Conservation (phyloP, 345 rosid genomes). For the Melaleuca alternifolia region DNA sequence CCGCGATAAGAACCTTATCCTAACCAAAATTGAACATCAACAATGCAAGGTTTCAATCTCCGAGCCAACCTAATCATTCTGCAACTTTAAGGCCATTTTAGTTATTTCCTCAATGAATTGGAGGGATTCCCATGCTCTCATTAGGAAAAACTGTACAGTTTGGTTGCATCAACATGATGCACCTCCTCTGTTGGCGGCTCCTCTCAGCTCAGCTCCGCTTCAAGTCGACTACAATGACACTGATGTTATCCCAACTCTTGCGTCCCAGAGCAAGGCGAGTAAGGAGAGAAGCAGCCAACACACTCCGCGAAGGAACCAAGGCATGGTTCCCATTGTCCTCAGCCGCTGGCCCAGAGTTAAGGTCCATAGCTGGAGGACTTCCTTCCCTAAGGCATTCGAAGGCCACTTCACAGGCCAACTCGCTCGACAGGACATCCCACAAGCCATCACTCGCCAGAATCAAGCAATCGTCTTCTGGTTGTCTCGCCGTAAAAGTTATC, state of each 20-base stretch:
- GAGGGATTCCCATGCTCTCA: not conserved
- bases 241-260: conserved; percentile 62
- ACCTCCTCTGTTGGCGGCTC: not conserved
- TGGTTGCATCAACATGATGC: not conserved
- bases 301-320: conserved; percentile 38
- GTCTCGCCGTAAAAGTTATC: conserved; percentile 37
- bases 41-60: not conserved
- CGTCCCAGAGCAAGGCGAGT: conserved; percentile 71
- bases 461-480: conserved; percentile 53
- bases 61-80: not conserved
- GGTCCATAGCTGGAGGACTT: not conserved
- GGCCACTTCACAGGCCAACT: conserved; percentile 59
- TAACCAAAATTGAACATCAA: not conserved
- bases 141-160: not conserved
- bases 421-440: conserved; percentile 66
- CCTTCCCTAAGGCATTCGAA: conserved; percentile 37
- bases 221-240: conserved; percentile 66
- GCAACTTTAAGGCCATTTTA: not conserved
- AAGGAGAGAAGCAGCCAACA: conserved; percentile 53
- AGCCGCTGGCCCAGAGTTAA: conserved; percentile 1
- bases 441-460: conserved; percentile 71
- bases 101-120: not conserved
- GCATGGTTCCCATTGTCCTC: conserved; percentile 14
- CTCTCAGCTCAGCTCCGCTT: conserved; percentile 12
- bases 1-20: not conserved